These are phyloP conservation scores for Carex cristatella DNA, from an alignment of 176 grass and related monocot genomes.

Conservation along the genomic window DNA sequence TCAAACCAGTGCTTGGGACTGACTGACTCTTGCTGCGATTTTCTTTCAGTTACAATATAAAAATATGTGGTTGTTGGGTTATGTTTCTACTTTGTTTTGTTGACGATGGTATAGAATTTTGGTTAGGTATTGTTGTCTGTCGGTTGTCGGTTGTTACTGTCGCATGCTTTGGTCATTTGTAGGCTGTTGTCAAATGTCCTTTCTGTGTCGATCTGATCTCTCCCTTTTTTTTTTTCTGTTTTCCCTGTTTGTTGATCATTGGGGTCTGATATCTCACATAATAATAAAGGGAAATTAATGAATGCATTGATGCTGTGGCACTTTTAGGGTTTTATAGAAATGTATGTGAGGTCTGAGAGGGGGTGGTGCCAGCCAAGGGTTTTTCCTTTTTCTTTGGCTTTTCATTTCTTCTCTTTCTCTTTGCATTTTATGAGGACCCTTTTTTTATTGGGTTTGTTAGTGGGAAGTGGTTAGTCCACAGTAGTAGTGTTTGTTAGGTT, in stretches of 20 bases:
- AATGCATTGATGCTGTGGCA: conserved; percentile 20
- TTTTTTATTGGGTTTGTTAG: conserved; percentile 3
- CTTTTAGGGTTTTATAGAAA: conserved; percentile 14
- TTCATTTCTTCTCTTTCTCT: conserved; percentile 21
- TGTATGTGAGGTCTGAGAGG: conserved; percentile 9
- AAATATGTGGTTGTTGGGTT: background rate
- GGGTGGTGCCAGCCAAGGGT: background rate
- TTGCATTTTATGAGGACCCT: conserved; percentile 11
- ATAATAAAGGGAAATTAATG: conserved; percentile 14
- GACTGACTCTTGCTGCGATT: background rate
- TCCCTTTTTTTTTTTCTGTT: background rate
- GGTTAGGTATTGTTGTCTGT: conserved; percentile 18
- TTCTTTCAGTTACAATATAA: conserved; percentile 4
- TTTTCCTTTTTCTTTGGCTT: conserved; percentile 6
- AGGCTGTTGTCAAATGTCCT: conserved; percentile 13
- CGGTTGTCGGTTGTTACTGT: background rate
- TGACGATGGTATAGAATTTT: conserved; percentile 31
- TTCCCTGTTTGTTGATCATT: conserved; percentile 10
- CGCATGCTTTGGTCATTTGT: conserved; percentile 9
- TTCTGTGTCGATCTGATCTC: conserved; percentile 3
- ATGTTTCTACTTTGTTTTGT: conserved; percentile 20
- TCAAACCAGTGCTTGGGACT: conserved; percentile 77
- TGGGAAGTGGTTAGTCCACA: conserved; percentile 15
- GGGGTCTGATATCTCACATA: conserved; percentile 9
- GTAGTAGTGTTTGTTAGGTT: conserved; percentile 10